Conservation (phyloP, 2,329 filamentous ascomycete species). For the Nemania sp. region DNA sequence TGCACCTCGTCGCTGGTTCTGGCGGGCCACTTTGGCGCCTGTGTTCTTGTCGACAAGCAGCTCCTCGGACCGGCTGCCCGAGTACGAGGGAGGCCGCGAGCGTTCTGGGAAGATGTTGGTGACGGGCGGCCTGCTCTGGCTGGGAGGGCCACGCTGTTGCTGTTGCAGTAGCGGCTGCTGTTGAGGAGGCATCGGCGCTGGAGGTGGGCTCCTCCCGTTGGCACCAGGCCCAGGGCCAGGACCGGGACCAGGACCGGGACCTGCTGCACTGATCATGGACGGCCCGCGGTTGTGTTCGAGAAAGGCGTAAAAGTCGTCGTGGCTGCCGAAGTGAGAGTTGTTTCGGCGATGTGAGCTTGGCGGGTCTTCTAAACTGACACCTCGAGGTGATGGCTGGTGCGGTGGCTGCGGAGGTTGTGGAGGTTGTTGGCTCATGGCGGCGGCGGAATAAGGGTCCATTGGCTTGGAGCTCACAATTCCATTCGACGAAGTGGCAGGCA, state of each 20-base stretch:
- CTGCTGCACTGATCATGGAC: slow-evolving; percentile 8
- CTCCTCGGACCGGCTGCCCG: slow-evolving; percentile 40
- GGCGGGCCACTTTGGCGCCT: slow-evolving; percentile 32
- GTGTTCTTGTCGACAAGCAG: slow-evolving; percentile 35
- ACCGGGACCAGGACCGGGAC: too few relatives aligned
- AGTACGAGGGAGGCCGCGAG: slow-evolving; percentile 37
- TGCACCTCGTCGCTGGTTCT: slow-evolving; percentile 32
- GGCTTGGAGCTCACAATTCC: not conserved
- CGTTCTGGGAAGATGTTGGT: slow-evolving; percentile 35
- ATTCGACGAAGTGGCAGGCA: not conserved
- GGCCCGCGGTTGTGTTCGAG: slow-evolving; percentile 37
- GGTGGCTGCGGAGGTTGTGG: slow-evolving; percentile 6
- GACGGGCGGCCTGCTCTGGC: slow-evolving; percentile 37
- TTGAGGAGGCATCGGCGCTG: slow-evolving; percentile 23
- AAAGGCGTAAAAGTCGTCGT: slow-evolving; percentile 41
- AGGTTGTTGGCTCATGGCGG: slow-evolving; percentile 27
- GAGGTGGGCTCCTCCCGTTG: slow-evolving; percentile 12
- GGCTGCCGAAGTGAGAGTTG: slow-evolving; percentile 35
- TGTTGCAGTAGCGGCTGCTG: slow-evolving; percentile 30
- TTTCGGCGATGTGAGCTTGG: slow-evolving; percentile 21
- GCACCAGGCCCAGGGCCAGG: slow-evolving; percentile 3
- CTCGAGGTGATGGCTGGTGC: slow-evolving; percentile 23
- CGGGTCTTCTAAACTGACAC: slow-evolving; percentile 24
- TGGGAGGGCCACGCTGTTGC: slow-evolving; percentile 24
- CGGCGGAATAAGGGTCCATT: slow-evolving; percentile 25